A percentile compares a stretch with the other conserved stretches of the same genome.
These are phyloP conservation scores for Tuber magnatum DNA, from an alignment of 495 filamentous ascomycete species.

Conservation along the genomic window DNA sequence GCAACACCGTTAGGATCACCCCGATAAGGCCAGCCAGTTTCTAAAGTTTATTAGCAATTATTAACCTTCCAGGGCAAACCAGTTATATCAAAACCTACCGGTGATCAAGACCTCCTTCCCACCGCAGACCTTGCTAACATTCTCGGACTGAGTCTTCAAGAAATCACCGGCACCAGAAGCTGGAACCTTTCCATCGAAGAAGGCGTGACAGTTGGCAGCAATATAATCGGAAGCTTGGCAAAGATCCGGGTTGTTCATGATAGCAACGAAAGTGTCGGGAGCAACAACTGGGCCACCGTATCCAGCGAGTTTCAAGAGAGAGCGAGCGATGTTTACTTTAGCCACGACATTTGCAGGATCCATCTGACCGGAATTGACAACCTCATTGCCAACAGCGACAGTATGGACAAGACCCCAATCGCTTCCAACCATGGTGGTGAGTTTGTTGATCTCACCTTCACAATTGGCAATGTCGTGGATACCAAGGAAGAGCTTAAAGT, in stretches of 20 bases:
- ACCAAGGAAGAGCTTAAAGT: slow-evolving; percentile 65
- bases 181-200: slow-evolving; percentile 60
- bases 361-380: slow-evolving; percentile 58
- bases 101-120: slow-evolving; percentile 54
- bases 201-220: slow-evolving; percentile 75
- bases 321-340: slow-evolving; percentile 46
- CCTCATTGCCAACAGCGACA: slow-evolving; percentile 72
- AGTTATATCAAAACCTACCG: slow-evolving; percentile 25
- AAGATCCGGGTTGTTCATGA: slow-evolving; percentile 58
- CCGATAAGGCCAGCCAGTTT: slow-evolving; percentile 74
- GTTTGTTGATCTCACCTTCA: slow-evolving; percentile 48
- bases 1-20: slow-evolving; percentile 59
- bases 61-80: neutral
- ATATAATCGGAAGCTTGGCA: slow-evolving; percentile 70
- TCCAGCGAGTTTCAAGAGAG: slow-evolving; percentile 52
- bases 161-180: slow-evolving; percentile 59
- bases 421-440: slow-evolving; percentile 48
- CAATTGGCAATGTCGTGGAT: slow-evolving; percentile 60
- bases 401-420: slow-evolving; percentile 63
- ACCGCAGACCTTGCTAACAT: slow-evolving; percentile 49
- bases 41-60: slow-evolving; percentile 45
- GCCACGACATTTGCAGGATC: slow-evolving; percentile 47
- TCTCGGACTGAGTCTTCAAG: slow-evolving; percentile 48
- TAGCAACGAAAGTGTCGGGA: slow-evolving; percentile 67
- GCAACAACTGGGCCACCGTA: slow-evolving; percentile 69